A percentile compares a stretch with the other conserved stretches of the same genome.
Evolutionary conservation across 2,329 filamentous ascomycete genomes (phyloP).

Genomic region (Penicillium psychrosexuale): DNA sequence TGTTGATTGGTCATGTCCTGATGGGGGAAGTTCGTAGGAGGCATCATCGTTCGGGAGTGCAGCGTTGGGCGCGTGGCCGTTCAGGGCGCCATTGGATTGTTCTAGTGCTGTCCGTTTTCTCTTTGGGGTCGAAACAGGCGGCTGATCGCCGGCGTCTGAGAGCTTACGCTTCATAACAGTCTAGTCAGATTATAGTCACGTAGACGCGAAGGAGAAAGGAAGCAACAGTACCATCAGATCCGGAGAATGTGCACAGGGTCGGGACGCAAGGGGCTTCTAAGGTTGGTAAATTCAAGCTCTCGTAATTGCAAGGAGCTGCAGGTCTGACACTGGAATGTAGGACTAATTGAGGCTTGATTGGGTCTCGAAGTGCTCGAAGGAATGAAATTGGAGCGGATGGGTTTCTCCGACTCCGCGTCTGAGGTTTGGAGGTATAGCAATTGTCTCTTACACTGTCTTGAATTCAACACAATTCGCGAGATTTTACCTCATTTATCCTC

Average conservation of each 20-base stretch:
- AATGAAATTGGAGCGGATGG: slow-evolving; percentile 18
- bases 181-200: slow-evolving; percentile 16
- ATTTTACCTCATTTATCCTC: neutral
- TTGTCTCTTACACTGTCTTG: too few species aligned
- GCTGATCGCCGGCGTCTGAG: slow-evolving; percentile 34
- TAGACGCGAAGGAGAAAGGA: slow-evolving; percentile 22
- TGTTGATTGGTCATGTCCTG: slow-evolving; percentile 29
- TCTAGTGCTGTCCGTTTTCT: slow-evolving; percentile 31
- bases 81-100: slow-evolving; percentile 26
- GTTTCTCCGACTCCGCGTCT: slow-evolving; percentile 31
- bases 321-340: slow-evolving; percentile 9
- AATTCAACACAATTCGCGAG: neutral
- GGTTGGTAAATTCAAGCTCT: slow-evolving; percentile 7
- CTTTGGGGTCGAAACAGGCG: slow-evolving; percentile 40
- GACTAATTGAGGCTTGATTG: neutral
- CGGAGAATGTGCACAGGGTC: slow-evolving; percentile 26
- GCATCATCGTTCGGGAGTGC: slow-evolving; percentile 19
- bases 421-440: neutral
- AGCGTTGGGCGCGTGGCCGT: slow-evolving; percentile 22
- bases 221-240: slow-evolving; percentile 34
- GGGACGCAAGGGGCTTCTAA: slow-evolving; percentile 27
- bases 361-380: slow-evolving; percentile 10
- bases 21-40: slow-evolving; percentile 25
- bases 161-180: slow-evolving; percentile 44
- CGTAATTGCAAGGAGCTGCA: neutral